Evolutionary conservation across 2,329 filamentous ascomycete genomes (phyloP), one percentile per base, ranked within the genome.

Genomic region (Pyrenophora graminea): DNA sequence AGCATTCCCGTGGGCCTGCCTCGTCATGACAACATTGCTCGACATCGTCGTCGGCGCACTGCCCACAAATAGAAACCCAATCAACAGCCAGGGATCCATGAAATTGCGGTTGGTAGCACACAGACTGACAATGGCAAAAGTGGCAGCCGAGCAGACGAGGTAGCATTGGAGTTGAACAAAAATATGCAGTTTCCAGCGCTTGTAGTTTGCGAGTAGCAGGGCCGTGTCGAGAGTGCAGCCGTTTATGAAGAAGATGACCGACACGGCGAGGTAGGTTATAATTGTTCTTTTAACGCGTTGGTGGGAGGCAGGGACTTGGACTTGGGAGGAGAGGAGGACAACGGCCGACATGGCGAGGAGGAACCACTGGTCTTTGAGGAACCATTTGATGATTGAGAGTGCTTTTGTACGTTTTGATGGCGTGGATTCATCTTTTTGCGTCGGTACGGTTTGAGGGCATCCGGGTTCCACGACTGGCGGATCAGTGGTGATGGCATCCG

Each of bases 21-120:
- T 76, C 5, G 87, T 90, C 86, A 90, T 89, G 34, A 90, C 85
- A 6, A 89, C 85, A 67, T 90, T 90, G 39, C 84, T 88, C 6
- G 85, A 82, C 62, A 90, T 87, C 0, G 87, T 90, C 0, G 87
- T 90, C 1, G 87, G 86, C 4, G 88, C 82, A 63, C 83, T 87
- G n/a, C 84, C 81, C 1, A 85, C 79, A 33, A 87, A 82, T 3
- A 89, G 79, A 68, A 89, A 83, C 8, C 88, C 87, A 3, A 88
- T 81, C 25, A 90, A 74, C 34, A 90, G 78, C 50, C 84, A 83
- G 0, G 82, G 77, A 47, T 88, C 84, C 64, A 89, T 85, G 18
- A 79, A 80, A 1, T 67, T 56, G 19, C 72, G 75, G 27, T 77
- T 76, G 3, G 74, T 79, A 6, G 81, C 73, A 44, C 80, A 79